phyloP scores from a whole-genome alignment of 495 filamentous ascomycete species.

The Elasticomyces elasticus region DNA sequence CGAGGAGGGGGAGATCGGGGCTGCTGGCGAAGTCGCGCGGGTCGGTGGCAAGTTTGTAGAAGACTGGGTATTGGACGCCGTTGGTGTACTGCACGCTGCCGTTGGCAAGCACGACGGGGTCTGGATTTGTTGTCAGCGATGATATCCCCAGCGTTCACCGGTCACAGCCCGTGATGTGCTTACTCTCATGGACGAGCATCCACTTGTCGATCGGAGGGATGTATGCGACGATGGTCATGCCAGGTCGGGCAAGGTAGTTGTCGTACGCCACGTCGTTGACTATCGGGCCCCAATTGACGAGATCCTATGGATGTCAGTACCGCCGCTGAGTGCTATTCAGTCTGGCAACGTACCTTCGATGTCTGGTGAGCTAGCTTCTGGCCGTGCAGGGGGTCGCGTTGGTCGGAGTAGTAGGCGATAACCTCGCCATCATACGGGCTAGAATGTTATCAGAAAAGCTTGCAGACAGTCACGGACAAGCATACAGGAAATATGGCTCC shows the following conservation, averaged over 20 bases:
- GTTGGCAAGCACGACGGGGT: slow-evolving; percentile 39
- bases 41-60: slow-evolving; percentile 42
- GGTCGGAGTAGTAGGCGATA: slow-evolving; percentile 60
- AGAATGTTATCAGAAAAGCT: too few species aligned
- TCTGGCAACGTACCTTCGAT: too few species aligned
- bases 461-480: too few species aligned
- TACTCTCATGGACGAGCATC: slow-evolving; percentile 1
- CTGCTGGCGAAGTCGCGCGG: slow-evolving; percentile 40
- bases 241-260: slow-evolving; percentile 53
- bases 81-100: slow-evolving; percentile 40
- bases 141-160: too few species aligned
- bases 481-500: too few species aligned
- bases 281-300: slow-evolving; percentile 46
- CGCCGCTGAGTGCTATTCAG: too few species aligned
- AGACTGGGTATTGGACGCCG: slow-evolving; percentile 44
- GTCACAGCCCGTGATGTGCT: too few species aligned
- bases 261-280: slow-evolving; percentile 53
- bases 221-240: slow-evolving; percentile 48
- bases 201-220: neutral
- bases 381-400: slow-evolving; percentile 42
- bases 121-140: too few species aligned
- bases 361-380: slow-evolving; percentile 58
- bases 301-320: too few species aligned
- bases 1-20: neutral
- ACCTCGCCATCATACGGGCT: slow-evolving; percentile 34